phyloP scores from a whole-genome alignment of 2,329 filamentous ascomycete species.

The Neurospora sp. region DNA sequence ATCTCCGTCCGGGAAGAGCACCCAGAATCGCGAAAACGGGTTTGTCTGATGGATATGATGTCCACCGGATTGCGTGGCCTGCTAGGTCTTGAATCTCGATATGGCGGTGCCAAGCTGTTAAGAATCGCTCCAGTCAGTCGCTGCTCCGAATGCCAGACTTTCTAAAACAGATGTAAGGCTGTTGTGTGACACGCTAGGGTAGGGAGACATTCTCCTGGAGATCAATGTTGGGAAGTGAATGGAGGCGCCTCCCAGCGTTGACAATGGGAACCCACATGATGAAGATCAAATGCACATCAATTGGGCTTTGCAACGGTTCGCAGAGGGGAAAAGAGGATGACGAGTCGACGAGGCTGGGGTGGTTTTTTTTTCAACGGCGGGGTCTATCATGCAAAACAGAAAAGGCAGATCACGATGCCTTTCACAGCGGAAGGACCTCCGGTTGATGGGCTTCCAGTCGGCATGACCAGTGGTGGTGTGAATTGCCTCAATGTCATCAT shows the following conservation, averaged over 20 bases:
- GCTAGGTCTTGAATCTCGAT: background rate
- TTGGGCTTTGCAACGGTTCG: background rate
- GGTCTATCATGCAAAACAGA: background rate
- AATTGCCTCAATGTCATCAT: too few species aligned
- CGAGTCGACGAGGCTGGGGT: background rate
- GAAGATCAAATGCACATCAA: background rate
- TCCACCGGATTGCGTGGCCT: background rate
- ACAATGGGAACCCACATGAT: background rate
- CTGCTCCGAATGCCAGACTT: background rate
- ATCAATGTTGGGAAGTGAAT: background rate
- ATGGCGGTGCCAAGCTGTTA: background rate
- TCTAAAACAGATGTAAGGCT: background rate
- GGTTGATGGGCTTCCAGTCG: background rate
- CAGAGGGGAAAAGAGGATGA: background rate
- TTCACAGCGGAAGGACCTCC: background rate
- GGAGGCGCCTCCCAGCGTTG: background rate
- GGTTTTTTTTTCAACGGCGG: background rate
- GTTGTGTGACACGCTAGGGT: background rate
- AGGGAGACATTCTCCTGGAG: background rate
- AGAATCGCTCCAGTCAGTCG: background rate
- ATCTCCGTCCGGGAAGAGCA: background rate
- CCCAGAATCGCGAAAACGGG: background rate
- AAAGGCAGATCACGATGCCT: background rate
- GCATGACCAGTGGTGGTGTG: background rate
- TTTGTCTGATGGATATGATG: background rate